Percentiles rank a stretch among this genome's conserved stretches.
phyloP scores from a whole-genome alignment of 2,329 filamentous ascomycete species.

The Colletotrichum godetiae region DNA sequence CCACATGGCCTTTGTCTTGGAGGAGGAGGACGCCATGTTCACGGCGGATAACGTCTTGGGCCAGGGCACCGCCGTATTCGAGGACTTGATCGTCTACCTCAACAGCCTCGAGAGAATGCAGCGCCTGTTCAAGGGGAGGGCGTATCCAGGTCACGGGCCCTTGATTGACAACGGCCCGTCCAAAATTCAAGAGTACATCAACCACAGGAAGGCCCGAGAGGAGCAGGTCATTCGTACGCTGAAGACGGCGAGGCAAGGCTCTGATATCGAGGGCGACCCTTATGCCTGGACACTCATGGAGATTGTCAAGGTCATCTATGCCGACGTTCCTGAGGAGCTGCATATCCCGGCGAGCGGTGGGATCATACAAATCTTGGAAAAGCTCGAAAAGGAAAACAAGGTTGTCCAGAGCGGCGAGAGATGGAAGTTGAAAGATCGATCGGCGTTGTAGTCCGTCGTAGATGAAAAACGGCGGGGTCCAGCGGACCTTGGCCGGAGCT shows the following conservation, averaged over 20 bases:
- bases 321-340: conserved; percentile 79
- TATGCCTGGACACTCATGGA: conserved; percentile 77
- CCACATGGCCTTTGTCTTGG: conserved; percentile 82
- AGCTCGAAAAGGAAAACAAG: conserved; percentile 80
- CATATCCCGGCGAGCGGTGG: conserved; percentile 82
- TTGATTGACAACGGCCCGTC: conserved; percentile 78
- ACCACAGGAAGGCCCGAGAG: conserved; percentile 83
- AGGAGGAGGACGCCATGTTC: conserved; percentile 86
- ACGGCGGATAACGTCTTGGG: conserved; percentile 91
- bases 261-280: conserved; percentile 37
- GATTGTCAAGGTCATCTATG: conserved; percentile 89
- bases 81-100: conserved; percentile 78
- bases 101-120: conserved; percentile 77
- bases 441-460: conserved; percentile 49
- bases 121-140: conserved; percentile 71
- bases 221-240: conserved; percentile 78
- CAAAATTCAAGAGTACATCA: conserved; percentile 85
- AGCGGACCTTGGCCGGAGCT: background rate
- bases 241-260: conserved; percentile 43
- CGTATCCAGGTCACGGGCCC: conserved; percentile 89
- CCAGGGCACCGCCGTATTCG: conserved; percentile 87
- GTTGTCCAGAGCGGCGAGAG: conserved; percentile 55
- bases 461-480: too few relatives aligned
- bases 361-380: conserved; percentile 81
- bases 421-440: conserved; percentile 57